Evolutionary conservation across 2,329 filamentous ascomycete species (phyloP).

Genomic region (Colletotrichum simmondsii): DNA sequence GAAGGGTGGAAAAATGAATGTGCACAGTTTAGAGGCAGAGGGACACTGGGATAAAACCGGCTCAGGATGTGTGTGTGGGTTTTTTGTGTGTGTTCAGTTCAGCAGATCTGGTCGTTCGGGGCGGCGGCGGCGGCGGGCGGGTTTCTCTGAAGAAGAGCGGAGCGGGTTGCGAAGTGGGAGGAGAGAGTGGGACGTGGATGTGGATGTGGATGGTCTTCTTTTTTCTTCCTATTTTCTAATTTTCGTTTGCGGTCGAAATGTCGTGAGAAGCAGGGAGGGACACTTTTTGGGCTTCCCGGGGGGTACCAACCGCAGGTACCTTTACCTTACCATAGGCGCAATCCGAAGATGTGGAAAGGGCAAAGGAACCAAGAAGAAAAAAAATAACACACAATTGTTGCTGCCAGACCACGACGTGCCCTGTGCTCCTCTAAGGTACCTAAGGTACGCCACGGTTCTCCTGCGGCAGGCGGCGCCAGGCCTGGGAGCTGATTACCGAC

Average conservation of each 20-base stretch:
- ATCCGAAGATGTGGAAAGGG: conserved; percentile 7
- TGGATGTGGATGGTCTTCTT: conserved; percentile 23
- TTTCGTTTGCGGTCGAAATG: conserved; percentile 16
- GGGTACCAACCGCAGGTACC: not conserved
- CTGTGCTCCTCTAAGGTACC: conserved; percentile 29
- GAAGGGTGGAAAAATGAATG: conserved; percentile 23
- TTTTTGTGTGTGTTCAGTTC: conserved; percentile 27
- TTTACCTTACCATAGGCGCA: conserved; percentile 6
- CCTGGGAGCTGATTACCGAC: conserved; percentile 19
- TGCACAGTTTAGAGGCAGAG: conserved; percentile 22
- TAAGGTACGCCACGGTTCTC: not conserved
- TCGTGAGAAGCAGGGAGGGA: conserved; percentile 21
- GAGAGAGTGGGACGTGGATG: not conserved
- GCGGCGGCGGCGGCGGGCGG: not conserved
- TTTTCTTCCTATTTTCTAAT: conserved; percentile 11
- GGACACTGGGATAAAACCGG: conserved; percentile 30
- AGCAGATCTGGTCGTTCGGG: conserved; percentile 28
- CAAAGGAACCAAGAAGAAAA: conserved; percentile 11
- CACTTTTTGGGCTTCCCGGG: conserved; percentile 2
- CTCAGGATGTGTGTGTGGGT: conserved; percentile 17
- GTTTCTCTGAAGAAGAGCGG: not conserved
- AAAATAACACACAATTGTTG: conserved; percentile 24
- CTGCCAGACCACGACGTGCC: conserved; percentile 31
- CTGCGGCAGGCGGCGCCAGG: not conserved
- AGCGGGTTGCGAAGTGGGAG: conserved; percentile 18